Evolutionary conservation across 306 rosid species (phyloP).

Genomic region (Gleditsia sinensis): DNA sequence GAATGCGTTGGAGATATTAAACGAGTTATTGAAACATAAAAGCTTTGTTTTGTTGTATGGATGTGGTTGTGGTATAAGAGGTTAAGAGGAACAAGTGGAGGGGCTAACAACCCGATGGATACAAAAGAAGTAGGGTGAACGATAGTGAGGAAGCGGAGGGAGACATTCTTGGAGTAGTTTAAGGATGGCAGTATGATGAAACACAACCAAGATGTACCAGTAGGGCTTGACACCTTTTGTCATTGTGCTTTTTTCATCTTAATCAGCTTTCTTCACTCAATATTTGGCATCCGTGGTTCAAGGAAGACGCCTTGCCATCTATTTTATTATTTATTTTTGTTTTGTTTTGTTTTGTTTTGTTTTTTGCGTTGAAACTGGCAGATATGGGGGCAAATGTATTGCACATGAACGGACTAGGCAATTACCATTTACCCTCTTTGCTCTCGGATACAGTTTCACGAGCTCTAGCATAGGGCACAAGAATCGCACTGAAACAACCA

Average conservation of each 20-base stretch:
- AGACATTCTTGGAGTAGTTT: slow-evolving; percentile 58
- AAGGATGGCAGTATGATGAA: slow-evolving; percentile 66
- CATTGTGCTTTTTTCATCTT: no score
- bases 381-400: no score
- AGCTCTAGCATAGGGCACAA: no score
- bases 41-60: not conserved
- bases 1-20: slow-evolving; percentile 58
- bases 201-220: slow-evolving; percentile 65
- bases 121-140: slow-evolving; percentile 54
- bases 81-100: slow-evolving; percentile 54
- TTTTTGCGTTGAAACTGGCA: no score
- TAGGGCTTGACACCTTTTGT: slow-evolving; percentile 62
- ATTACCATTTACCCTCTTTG: no score
- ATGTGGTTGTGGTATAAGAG: slow-evolving; percentile 33
- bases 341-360: no score
- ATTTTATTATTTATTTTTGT: no score
- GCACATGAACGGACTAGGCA: no score
- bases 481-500: not conserved
- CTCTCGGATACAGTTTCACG: not conserved
- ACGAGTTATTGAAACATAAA: no score
- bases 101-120: slow-evolving; percentile 70
- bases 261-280: no score
- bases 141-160: slow-evolving; percentile 44
- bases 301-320: no score
- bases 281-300: no score